phyloP scores from a whole-genome alignment of 768 basidiomycete genomes.

The Hortiboletus campestris region DNA sequence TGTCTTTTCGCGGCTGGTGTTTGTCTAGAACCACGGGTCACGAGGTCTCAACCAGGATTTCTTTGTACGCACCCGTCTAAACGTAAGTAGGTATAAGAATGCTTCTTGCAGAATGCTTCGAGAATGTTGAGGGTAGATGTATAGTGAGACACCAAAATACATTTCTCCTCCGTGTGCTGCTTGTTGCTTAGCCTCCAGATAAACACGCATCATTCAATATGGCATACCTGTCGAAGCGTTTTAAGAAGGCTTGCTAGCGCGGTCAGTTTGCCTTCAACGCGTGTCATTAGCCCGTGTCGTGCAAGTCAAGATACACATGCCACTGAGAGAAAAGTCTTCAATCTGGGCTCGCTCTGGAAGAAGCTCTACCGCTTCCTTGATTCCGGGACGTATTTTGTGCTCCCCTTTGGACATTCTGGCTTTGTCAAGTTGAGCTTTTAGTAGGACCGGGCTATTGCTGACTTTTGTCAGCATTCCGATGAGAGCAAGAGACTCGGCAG shows the following conservation, averaged over 20 bases:
- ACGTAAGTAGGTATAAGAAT: constrained; percentile 74
- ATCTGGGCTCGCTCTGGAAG: constrained; percentile 59
- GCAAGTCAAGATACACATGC: constrained; percentile 41
- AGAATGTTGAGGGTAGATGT: constrained; percentile 92
- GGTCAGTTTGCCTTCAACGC: constrained; percentile 64
- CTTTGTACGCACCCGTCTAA: constrained; percentile 69
- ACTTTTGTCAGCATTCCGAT: constrained; percentile 85
- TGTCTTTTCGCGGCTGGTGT: constrained; percentile 77
- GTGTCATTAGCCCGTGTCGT: not conserved
- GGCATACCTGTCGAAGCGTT: constrained; percentile 52
- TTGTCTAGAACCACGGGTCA: constrained; percentile 44
- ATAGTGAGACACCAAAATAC: constrained; percentile 94
- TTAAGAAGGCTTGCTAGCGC: constrained; percentile 65
- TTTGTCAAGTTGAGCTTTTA: constrained; percentile 76
- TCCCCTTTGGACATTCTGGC: constrained; percentile 44
- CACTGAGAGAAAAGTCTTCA: constrained; percentile 77
- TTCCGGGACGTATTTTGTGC: constrained; percentile 44
- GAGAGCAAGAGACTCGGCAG: constrained; percentile 74
- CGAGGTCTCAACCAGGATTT: not conserved
- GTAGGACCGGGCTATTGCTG: constrained; percentile 86
- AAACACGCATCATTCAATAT: not conserved
- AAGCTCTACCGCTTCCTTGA: constrained; percentile 59
- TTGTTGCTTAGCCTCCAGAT: constrained; percentile 1
- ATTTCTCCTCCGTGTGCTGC: constrained; percentile 86
- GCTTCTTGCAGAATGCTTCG: constrained; percentile 79